Base-by-base conservation (phyloP, 2,329 filamentous ascomycete genomes). In the Ramularia collo-cygni region DNA sequence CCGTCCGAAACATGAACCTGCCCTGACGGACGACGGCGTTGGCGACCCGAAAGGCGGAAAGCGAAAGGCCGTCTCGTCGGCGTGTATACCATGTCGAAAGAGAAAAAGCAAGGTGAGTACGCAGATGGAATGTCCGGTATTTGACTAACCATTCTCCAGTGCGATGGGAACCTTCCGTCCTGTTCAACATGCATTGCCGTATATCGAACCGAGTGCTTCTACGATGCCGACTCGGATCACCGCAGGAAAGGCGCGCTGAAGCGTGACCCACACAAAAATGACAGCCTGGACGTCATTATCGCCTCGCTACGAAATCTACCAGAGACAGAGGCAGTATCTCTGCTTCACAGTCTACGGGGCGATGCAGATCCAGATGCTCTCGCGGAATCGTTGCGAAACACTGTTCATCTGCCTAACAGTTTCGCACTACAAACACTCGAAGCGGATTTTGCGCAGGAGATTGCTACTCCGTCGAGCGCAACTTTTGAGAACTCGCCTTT, bases 131-230 rank as follows among this genome's bases (percentile, higher is more conserved):
- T 15, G 4, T 28, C 3, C 21, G 15, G 28, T 21, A 37, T 13
- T 14, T 17, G 34, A 26, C 44, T 47, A 28, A 44, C 42, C 9
- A 44, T 27, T 49, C 18, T 27, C 29, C 47, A 74, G 69, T 74
- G 71, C 52, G 70, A 75, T 55, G 70, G 70, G 26, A 58, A 61
- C 21, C 56, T 63, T 9, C 71, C 70, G 24, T 55, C 64, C 5
- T 75, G 71, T 55, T 69, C 69, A 15, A 72, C 71, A 8, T 74
- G 71, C 48, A 63, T 60, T 7, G 67, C 68, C 14, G 69, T 74
- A 8, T 74, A 74, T 54, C 61, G 65, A 37, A 71, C 69, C 8
- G 61, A 68, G 29, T 75, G 71, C 55, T 56, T 49, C 46, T 74
- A 74, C 55, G 70, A 73, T 48, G 59, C 61, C 14, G 68, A 71